phyloP scores from a whole-genome alignment of 208 protist species.

The Dictyostelium gargantuum region DNA sequence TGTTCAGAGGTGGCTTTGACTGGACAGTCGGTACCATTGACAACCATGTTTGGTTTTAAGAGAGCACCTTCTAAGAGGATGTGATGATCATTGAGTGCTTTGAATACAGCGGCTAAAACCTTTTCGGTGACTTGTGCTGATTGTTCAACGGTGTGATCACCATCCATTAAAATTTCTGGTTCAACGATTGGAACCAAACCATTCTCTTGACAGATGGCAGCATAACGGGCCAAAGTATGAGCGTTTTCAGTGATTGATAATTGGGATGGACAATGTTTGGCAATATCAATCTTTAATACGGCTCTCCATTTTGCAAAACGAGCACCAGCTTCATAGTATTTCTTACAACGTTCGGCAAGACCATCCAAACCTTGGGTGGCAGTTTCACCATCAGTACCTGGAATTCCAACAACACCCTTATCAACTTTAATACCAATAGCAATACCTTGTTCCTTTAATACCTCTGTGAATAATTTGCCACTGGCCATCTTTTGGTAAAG shows the following conservation, averaged over 20 bases:
- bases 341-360: conserved; percentile 88
- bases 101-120: conserved; percentile 83
- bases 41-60: conserved; percentile 98
- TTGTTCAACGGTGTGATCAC: conserved; percentile 92
- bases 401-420: conserved; percentile 85
- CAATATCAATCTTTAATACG: conserved; percentile 92
- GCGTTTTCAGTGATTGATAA: conserved; percentile 93
- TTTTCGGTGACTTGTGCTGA: conserved; percentile 90
- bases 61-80: conserved; percentile 95
- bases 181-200: conserved; percentile 98
- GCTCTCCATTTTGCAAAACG: conserved; percentile 97
- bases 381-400: conserved; percentile 92
- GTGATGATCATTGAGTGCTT: conserved; percentile 92
- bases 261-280: conserved; percentile 90
- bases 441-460: conserved; percentile 89
- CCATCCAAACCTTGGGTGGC: conserved; percentile 95
- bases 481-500: conserved; percentile 91
- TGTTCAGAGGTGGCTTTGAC: conserved; percentile 85
- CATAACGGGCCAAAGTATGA: conserved; percentile 93
- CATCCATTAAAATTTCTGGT: conserved; percentile 95
- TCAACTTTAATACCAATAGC: conserved; percentile 96
- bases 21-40: conserved; percentile 86
- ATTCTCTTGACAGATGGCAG: conserved; percentile 93
- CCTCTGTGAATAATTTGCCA: conserved; percentile 90
- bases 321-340: conserved; percentile 95